These are phyloP conservation scores for Colletotrichum sp. DNA, from an alignment of 2,329 filamentous ascomycete species.

Conservation along the genomic window DNA sequence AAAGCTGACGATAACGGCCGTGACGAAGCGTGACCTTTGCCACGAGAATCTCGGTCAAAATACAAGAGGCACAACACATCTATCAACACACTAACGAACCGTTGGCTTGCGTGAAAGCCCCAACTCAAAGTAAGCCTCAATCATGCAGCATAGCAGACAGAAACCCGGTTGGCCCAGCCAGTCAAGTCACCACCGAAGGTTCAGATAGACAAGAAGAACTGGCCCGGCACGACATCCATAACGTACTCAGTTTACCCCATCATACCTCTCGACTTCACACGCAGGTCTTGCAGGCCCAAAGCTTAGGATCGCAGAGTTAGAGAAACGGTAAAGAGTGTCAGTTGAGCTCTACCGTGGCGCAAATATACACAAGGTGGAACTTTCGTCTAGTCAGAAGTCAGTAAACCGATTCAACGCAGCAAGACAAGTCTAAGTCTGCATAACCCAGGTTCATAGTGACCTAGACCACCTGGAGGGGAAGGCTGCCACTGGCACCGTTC, in stretches of 20 bases:
- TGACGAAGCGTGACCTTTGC: neutral
- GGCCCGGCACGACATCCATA: neutral
- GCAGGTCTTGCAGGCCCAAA: neutral
- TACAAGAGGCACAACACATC: neutral
- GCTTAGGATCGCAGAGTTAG: neutral
- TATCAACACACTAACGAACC: neutral
- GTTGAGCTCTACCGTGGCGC: neutral
- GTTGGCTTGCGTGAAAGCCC: neutral
- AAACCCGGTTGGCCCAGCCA: neutral
- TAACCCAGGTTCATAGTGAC: neutral
- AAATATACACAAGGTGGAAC: neutral
- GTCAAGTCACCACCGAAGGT: neutral
- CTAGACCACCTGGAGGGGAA: neutral
- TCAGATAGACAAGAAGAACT: neutral
- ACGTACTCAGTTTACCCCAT: neutral
- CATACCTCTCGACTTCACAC: neutral
- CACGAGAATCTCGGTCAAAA: neutral
- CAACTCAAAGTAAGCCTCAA: neutral
- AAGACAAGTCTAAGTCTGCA: neutral
- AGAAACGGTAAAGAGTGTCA: rapidly evolving
- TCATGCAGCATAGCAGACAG: neutral
- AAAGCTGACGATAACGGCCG: neutral
- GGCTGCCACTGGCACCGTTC: neutral
- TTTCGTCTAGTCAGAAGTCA: neutral
- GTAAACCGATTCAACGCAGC: neutral